Percentiles rank a stretch among this genome's conserved stretches.
Evolutionary conservation across 768 basidiomycete genomes (phyloP).

Genomic region (Hypholoma fasciculare): DNA sequence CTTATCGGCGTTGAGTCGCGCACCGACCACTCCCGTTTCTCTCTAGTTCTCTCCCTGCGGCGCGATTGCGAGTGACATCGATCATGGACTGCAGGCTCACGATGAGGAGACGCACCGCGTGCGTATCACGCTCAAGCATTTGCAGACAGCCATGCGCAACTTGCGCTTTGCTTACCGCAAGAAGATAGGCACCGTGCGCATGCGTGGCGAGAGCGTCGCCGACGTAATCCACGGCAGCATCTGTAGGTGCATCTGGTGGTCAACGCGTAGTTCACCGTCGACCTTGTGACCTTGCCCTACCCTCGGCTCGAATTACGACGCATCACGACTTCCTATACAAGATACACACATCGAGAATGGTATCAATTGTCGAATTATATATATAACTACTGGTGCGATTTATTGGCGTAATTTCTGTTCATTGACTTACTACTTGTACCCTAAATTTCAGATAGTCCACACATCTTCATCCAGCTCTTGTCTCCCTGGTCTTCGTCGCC

Average conservation of each 20-base stretch:
- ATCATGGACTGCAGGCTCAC: not conserved
- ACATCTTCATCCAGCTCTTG: no score
- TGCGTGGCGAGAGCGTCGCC: slow-evolving; percentile 73
- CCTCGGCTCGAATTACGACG: not conserved
- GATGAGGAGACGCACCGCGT: slow-evolving; percentile 65
- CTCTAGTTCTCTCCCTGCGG: slow-evolving; percentile 71
- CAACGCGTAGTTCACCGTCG: not conserved
- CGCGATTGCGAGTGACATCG: slow-evolving; percentile 20
- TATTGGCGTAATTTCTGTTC: no score
- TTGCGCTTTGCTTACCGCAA: slow-evolving; percentile 89
- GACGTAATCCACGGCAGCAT: slow-evolving; percentile 84
- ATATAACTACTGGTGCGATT: no score
- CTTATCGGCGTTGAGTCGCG: slow-evolving; percentile 69
- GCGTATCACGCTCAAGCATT: slow-evolving; percentile 74
- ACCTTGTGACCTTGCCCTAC: not conserved
- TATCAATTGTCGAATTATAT: no score
- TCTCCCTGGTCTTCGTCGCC: no score
- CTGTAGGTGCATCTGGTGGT: slow-evolving; percentile 33
- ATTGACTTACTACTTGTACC: no score
- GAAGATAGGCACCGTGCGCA: slow-evolving; percentile 81
- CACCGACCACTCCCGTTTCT: slow-evolving; percentile 60
- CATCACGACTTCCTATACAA: slow-evolving; percentile 1
- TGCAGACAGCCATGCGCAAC: slow-evolving; percentile 94
- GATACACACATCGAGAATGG: not conserved
- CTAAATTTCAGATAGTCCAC: no score